Percentiles rank a stretch among this genome's conserved stretches.
These are phyloP conservation scores for Rhodamnia rubescens DNA, from an alignment of 345 rosid genomes.

Conservation along the genomic window DNA sequence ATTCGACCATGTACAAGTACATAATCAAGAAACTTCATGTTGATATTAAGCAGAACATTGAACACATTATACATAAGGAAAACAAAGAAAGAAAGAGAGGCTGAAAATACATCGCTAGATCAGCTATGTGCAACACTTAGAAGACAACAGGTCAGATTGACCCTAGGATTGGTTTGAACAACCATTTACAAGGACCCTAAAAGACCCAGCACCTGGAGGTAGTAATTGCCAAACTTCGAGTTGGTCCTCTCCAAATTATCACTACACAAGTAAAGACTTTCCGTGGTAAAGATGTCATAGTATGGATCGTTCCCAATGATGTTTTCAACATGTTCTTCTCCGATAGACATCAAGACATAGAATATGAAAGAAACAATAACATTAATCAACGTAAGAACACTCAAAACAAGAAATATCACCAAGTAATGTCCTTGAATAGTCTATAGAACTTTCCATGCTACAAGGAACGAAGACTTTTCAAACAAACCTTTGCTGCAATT, in stretches of 20 bases:
- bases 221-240: not conserved
- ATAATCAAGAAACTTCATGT: not conserved
- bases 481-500: constrained; percentile 49
- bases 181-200: not conserved
- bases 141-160: not conserved
- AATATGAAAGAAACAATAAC: not conserved
- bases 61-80: not conserved
- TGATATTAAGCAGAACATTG: not conserved
- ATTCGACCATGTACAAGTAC: not conserved
- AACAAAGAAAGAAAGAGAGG: not conserved
- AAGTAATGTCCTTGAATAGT: not conserved
- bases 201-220: not conserved
- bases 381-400: not conserved
- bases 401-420: not conserved
- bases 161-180: not conserved
- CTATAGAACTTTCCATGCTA: not conserved
- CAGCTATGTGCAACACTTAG: not conserved
- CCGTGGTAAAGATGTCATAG: not conserved
- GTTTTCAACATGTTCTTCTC: not conserved
- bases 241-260: not conserved
- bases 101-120: not conserved
- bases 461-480: not conserved
- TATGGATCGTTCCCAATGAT: not conserved
- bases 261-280: not conserved
- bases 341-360: not conserved